phyloP scores from a whole-genome alignment of 2,329 filamentous ascomycete genomes.

The Nemania diffusa region DNA sequence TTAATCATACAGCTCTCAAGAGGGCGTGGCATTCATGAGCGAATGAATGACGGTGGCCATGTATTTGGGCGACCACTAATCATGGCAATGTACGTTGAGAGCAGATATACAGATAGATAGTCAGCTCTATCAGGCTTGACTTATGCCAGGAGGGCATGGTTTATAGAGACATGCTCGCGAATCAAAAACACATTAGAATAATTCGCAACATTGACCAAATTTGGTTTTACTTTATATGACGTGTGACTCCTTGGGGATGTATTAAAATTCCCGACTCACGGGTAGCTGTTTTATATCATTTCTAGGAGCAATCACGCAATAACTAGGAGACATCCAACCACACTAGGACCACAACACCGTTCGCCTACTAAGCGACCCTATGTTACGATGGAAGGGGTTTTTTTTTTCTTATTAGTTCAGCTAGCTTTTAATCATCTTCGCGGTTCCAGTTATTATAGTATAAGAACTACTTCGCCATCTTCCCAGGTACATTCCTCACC shows the following conservation, averaged over 20 bases:
- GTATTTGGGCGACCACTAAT: constrained; percentile 34
- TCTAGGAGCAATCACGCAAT: too few species aligned
- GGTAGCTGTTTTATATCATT: too few species aligned
- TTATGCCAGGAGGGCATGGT: constrained; percentile 36
- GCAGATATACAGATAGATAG: constrained; percentile 43
- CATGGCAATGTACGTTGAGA: constrained; percentile 42
- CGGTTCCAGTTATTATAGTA: background rate
- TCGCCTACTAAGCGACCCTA: background rate
- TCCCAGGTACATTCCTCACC: background rate
- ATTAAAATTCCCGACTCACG: too few species aligned
- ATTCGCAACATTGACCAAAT: constrained; percentile 32
- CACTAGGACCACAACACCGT: background rate
- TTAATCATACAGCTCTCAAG: constrained; percentile 29
- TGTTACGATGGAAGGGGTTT: background rate
- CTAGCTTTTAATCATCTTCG: background rate
- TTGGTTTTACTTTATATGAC: background rate
- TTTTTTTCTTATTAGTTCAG: background rate
- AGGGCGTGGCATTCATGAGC: constrained; percentile 26
- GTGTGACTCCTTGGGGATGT: background rate
- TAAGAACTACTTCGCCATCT: background rate
- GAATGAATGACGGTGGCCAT: constrained; percentile 37
- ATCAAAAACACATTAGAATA: constrained; percentile 43
- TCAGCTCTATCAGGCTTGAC: constrained; percentile 34
- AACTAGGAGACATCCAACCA: background rate
- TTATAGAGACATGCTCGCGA: constrained; percentile 40